Conservation (phyloP, 352 stramenopile genomes). For the Discostella stelligera region DNA sequence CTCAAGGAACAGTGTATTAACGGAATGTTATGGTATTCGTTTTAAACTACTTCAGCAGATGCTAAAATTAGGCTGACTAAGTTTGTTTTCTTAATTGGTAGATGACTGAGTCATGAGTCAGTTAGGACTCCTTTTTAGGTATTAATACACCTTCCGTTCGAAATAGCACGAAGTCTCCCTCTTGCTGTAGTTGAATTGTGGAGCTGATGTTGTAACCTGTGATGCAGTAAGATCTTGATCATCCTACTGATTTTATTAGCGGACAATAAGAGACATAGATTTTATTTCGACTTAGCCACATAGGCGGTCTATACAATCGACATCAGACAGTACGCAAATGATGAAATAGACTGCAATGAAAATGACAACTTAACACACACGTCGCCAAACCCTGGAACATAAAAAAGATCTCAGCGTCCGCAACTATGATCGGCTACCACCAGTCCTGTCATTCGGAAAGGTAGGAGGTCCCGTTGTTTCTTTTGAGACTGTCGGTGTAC, state of each 20-base stretch:
- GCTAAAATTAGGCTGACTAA: too few relatives aligned
- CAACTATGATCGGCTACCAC: too few relatives aligned
- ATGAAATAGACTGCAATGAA: neutral
- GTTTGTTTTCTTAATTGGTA: too few relatives aligned
- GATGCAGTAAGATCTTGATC: neutral
- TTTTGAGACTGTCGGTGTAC: slow-evolving; percentile 9
- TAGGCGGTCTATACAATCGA: neutral
- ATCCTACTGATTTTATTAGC: neutral
- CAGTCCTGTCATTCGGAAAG: neutral
- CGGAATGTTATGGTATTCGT: too few relatives aligned
- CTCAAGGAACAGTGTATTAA: too few relatives aligned
- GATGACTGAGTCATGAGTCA: too few relatives aligned
- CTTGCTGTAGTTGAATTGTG: too few relatives aligned
- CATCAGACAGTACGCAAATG: neutral
- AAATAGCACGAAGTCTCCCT: too few relatives aligned
- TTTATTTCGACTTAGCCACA: neutral
- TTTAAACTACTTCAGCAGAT: too few relatives aligned
- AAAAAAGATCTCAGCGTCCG: neutral
- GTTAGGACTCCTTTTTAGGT: too few relatives aligned
- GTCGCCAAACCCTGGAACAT: neutral
- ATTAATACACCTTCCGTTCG: too few relatives aligned
- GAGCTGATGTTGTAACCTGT: too few relatives aligned
- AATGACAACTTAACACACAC: neutral
- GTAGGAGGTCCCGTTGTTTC: slow-evolving; percentile 10
- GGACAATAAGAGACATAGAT: neutral